These are phyloP conservation scores for Macaranga tanarius DNA, from an alignment of 441 rosid genomes.

Conservation along the genomic window DNA sequence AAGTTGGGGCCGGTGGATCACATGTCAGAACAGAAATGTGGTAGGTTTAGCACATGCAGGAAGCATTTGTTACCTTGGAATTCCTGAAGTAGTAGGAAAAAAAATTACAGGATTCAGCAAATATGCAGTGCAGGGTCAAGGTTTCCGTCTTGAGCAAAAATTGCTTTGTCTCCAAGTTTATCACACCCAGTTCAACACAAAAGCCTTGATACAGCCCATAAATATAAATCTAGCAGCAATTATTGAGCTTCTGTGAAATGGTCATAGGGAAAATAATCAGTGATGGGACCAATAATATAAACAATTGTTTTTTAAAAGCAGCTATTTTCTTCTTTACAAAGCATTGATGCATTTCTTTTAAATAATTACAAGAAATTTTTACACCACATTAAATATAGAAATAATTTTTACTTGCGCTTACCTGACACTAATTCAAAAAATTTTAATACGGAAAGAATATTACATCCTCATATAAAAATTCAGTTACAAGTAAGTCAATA, in stretches of 20 bases:
- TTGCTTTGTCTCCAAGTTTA: too few relatives aligned
- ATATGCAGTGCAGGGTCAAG: slow-evolving; percentile 1
- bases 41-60: not conserved
- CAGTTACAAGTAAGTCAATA: too few relatives aligned
- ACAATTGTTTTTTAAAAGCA: too few relatives aligned
- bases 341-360: too few relatives aligned
- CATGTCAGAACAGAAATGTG: not conserved
- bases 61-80: not conserved
- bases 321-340: too few relatives aligned
- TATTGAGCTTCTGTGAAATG: slow-evolving; percentile 10
- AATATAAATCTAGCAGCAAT: slow-evolving; percentile 1
- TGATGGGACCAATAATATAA: not conserved
- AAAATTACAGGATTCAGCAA: not conserved
- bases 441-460: too few relatives aligned
- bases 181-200: too few relatives aligned
- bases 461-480: too few relatives aligned
- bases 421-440: too few relatives aligned
- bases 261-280: not conserved
- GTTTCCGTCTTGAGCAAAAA: not conserved
- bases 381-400: too few relatives aligned
- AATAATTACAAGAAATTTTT: too few relatives aligned
- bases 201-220: not conserved
- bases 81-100: not conserved
- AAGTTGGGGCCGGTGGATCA: not conserved
- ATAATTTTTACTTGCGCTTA: too few relatives aligned